Conservation (phyloP, 768 basidiomycete species). For the Amanita rubescens region DNA sequence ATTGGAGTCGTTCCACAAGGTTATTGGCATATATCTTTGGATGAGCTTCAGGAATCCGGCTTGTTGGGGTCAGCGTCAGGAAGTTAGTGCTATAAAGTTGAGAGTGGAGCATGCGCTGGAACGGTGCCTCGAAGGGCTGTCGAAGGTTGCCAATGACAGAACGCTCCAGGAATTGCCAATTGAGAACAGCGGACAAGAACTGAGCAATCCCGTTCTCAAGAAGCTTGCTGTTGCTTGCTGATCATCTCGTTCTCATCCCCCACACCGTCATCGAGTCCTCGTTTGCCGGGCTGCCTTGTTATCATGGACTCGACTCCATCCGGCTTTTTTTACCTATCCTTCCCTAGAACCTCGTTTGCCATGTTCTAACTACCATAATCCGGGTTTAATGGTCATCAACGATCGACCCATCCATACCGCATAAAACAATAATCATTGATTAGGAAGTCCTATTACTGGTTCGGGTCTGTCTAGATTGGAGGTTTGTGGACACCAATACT, state of each 20-base stretch:
- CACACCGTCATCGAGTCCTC: not conserved
- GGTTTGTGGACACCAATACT: no score
- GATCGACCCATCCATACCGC: no score
- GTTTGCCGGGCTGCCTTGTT: not conserved
- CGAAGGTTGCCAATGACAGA: not conserved
- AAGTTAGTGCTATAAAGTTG: constrained; percentile 46
- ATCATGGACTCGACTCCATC: no score
- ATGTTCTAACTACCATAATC: no score
- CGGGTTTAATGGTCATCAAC: no score
- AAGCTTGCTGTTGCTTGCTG: not conserved
- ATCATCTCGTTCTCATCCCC: not conserved
- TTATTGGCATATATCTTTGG: constrained; percentile 80
- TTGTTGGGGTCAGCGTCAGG: constrained; percentile 50
- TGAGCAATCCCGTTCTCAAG: not conserved
- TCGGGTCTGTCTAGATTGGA: no score
- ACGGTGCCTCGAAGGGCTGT: constrained; percentile 26
- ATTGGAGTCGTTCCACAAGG: constrained; percentile 74
- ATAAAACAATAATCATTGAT: no score
- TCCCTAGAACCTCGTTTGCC: no score
- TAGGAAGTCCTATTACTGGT: no score
- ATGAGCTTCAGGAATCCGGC: constrained; percentile 62
- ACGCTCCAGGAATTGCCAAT: not conserved
- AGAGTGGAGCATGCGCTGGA: constrained; percentile 64
- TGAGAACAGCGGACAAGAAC: not conserved
- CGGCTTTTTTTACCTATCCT: no score